Evolutionary conservation across 2,329 filamentous ascomycete species (phyloP).

Genomic region (Paraphaeosphaeria minitans): DNA sequence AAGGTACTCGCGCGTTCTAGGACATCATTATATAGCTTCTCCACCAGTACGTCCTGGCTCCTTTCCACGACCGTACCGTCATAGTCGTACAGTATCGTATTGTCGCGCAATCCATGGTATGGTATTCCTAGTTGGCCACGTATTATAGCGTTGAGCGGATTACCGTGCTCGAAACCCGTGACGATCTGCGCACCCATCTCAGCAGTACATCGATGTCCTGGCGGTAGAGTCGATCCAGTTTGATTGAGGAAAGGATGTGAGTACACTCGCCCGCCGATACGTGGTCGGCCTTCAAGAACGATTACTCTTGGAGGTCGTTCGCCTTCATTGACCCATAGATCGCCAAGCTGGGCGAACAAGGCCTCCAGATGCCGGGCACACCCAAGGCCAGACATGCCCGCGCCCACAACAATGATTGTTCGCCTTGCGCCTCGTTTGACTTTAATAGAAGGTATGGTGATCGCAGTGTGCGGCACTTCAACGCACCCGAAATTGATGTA

Average conservation of each 20-base stretch:
- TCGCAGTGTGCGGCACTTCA: conserved; percentile 62
- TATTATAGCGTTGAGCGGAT: conserved; percentile 88
- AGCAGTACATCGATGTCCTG: conserved; percentile 72
- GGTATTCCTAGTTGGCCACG: conserved; percentile 86
- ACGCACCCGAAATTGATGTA: conserved; percentile 98
- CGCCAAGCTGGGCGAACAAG: conserved; percentile 80
- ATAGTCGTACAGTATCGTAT: conserved; percentile 87
- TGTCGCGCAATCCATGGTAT: conserved; percentile 79
- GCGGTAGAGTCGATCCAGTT: conserved; percentile 57
- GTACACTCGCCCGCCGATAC: conserved; percentile 91
- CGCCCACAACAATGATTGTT: conserved; percentile 85
- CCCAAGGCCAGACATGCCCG: conserved; percentile 90
- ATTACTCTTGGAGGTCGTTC: conserved; percentile 76
- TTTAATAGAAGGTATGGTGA: conserved; percentile 43
- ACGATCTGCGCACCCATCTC: conserved; percentile 99
- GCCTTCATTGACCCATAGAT: conserved; percentile 66
- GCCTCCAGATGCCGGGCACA: conserved; percentile 90
- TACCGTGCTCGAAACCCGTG: conserved; percentile 93
- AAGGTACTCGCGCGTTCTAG: conserved; percentile 89
- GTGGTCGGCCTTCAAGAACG: conserved; percentile 82
- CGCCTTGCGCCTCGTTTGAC: conserved; percentile 61
- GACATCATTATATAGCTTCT: conserved; percentile 93
- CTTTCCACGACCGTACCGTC: conserved; percentile 79
- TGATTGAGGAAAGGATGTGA: conserved; percentile 73
- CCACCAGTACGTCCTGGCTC: conserved; percentile 78